Evolutionary conservation across 2,329 filamentous ascomycete species (phyloP).

Genomic region (Parascedosporium putredinis): DNA sequence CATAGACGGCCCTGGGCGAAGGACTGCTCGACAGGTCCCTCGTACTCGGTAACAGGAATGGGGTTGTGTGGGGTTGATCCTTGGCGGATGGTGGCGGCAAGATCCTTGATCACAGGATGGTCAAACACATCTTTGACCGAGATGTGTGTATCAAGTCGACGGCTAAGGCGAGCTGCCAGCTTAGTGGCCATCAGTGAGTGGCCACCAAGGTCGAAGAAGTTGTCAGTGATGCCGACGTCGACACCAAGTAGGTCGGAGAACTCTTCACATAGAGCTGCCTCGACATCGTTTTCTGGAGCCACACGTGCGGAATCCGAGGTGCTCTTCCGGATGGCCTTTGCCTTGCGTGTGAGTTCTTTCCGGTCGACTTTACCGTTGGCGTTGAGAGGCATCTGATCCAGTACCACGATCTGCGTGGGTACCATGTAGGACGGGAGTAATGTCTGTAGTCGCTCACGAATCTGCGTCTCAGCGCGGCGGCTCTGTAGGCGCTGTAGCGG

Average conservation of each 20-base stretch:
- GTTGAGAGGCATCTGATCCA: neutral
- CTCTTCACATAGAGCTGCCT: constrained; percentile 24
- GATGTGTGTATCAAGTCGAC: constrained; percentile 1
- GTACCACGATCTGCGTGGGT: neutral
- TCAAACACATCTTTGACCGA: constrained; percentile 4
- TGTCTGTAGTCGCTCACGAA: neutral
- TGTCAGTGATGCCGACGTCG: constrained; percentile 28
- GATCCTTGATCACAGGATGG: neutral
- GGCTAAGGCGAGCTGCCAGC: constrained; percentile 17
- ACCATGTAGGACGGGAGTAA: neutral
- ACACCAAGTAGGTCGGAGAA: constrained; percentile 21
- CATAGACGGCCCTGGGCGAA: constrained; percentile 16
- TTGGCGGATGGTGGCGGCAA: neutral
- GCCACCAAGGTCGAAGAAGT: constrained; percentile 38
- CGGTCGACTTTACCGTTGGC: neutral
- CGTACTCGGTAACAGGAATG: neutral
- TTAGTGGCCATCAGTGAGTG: constrained; percentile 39
- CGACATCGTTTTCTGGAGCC: constrained; percentile 12
- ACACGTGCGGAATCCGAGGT: neutral
- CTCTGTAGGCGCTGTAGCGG: neutral
- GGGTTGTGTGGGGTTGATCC: constrained; percentile 3
- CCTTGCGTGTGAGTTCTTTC: neutral
- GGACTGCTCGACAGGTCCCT: constrained; percentile 14
- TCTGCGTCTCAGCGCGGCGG: constrained; percentile 1
- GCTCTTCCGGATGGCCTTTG: neutral